Evolutionary conservation across 2,329 filamentous ascomycete genomes (phyloP).

Genomic region (Sodiomyces alkalinus): DNA sequence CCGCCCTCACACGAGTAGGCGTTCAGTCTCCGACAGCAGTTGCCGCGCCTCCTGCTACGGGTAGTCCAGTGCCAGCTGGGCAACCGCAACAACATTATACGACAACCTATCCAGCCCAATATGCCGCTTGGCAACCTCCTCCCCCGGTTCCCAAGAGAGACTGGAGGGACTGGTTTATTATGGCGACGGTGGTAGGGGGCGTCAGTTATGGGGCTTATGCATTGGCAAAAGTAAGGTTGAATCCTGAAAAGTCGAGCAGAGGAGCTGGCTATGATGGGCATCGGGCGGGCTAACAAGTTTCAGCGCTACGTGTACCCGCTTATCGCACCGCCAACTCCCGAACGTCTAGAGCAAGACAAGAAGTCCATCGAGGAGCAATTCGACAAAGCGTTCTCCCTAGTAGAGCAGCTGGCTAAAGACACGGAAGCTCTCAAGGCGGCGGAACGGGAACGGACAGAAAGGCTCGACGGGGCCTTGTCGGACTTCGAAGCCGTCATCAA

Average conservation of each 20-base stretch:
- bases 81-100: constrained; percentile 27
- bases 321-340: constrained; percentile 83
- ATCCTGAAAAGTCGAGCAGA: constrained; percentile 27
- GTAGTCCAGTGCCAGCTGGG: constrained; percentile 25
- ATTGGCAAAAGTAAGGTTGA: constrained; percentile 75
- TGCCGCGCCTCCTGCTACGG: constrained; percentile 21
- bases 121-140: constrained; percentile 41
- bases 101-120: constrained; percentile 32
- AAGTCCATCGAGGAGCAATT: constrained; percentile 85
- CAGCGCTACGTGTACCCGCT: constrained; percentile 84
- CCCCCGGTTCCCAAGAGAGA: constrained; percentile 60
- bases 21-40: constrained; percentile 32
- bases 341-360: constrained; percentile 90
- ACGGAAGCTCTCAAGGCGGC: constrained; percentile 77
- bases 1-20: constrained; percentile 62
- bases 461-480: constrained; percentile 63
- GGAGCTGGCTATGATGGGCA: neutral
- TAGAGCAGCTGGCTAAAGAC: constrained; percentile 85
- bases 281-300: constrained; percentile 10
- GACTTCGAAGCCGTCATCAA: constrained; percentile 74
- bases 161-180: constrained; percentile 99
- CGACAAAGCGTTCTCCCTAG: constrained; percentile 74
- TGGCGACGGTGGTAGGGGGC: constrained; percentile 88
- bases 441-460: constrained; percentile 70
- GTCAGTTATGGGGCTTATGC: constrained; percentile 81